Base-by-base conservation (phyloP, 1,139 yeast species). In the Suhomyces anneliseae region DNA sequence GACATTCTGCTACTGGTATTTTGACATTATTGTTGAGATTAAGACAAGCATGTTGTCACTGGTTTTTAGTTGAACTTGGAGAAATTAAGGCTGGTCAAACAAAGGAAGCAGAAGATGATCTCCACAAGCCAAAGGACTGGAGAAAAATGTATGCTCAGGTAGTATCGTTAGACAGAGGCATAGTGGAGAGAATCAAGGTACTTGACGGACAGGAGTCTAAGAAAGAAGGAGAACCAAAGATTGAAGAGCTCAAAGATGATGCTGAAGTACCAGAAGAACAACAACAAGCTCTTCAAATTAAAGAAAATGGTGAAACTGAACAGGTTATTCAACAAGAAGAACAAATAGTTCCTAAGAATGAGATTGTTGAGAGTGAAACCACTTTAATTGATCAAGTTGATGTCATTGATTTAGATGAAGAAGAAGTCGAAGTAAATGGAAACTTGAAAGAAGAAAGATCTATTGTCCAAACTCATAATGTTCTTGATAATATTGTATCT, bases 1-100 rank as follows among this genome's bases (percentile, higher is more conserved):
- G 19, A 27, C 44, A 46, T 9, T 42, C 50, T 4, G 42, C 50
- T 4, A 38, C 50, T 12, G 47, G 44, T 39, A 83, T 90, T 47
- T 77, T 93, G 56, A 84, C 90, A 0, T 68, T 92, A 57, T 74
- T 93, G 50, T 69, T 92, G 40, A 76, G 98, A 44, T 73, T 93
- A 56, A 77, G 99, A 51, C 98, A 93, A 66, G 95, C 96, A 2
- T 89, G 97, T 61, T 85, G 92, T 57, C 98, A 93, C 65, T 82
- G 85, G 38, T 84, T 79, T 56, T 70, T 93, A 48, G 93, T 90
- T 35, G 80, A 82, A 51, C 72, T 87, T 45, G 92, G 92, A 27
- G 80, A 75, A 56, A 62, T 72, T 55, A 75, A 67, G 51, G 68
- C 73, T 10, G 64, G 60, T 15, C 58, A 53, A 29, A 51, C 47